A percentile compares a stretch with the other conserved stretches of the same genome.
These are phyloP conservation scores for Chytridiales sp. DNA, from an alignment of 371 early-diverging fungal genomes.

Conservation along the genomic window DNA sequence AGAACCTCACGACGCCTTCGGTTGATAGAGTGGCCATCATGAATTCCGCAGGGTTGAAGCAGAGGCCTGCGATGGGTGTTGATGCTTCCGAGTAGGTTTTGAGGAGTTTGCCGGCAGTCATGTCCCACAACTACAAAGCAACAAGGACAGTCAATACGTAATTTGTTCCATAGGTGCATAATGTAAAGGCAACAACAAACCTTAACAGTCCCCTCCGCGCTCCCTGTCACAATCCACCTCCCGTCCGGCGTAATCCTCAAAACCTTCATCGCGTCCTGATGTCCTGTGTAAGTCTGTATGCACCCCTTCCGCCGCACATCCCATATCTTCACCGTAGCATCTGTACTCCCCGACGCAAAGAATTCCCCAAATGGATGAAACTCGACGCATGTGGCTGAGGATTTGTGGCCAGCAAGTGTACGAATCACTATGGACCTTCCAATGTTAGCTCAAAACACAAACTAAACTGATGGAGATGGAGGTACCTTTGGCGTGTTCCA, in stretches of 20 bases:
- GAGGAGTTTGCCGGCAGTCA: conserved; percentile 57
- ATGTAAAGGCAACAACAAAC: conserved; percentile 23
- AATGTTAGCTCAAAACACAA: background rate
- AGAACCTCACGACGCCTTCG: conserved; percentile 43
- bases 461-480: background rate
- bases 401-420: conserved; percentile 57
- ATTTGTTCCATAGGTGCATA: background rate
- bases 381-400: conserved; percentile 48
- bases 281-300: conserved; percentile 54
- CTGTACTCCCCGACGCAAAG: conserved; percentile 63
- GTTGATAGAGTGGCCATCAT: conserved; percentile 37
- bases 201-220: conserved; percentile 44
- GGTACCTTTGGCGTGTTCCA: conserved; percentile 54
- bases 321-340: conserved; percentile 63
- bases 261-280: conserved; percentile 25
- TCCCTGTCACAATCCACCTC: conserved; percentile 55
- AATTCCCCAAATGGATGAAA: conserved; percentile 66
- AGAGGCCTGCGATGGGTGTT: conserved; percentile 33
- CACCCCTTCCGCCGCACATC: conserved; percentile 57
- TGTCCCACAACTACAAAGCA: conserved; percentile 55
- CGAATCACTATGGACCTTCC: conserved; percentile 46
- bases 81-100: conserved; percentile 42
- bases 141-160: background rate
- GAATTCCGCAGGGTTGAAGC: conserved; percentile 54
- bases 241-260: conserved; percentile 59